Evolutionary conservation across 148 eudicot genomes (phyloP).

Genomic region (Polygonum maritimum): DNA sequence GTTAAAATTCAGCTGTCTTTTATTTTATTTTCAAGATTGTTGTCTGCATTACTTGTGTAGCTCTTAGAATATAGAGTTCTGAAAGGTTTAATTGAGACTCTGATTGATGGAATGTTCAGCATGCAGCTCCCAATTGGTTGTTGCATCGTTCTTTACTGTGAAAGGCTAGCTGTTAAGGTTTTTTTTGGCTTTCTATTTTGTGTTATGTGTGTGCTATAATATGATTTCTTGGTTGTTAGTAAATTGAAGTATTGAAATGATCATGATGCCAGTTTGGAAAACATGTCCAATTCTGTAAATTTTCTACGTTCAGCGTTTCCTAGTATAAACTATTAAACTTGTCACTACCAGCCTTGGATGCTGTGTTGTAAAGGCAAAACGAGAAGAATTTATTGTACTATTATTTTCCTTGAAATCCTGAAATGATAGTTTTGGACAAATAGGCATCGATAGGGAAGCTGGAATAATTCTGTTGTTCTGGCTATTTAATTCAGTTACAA

Average conservation of each 20-base stretch:
- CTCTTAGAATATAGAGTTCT: neutral
- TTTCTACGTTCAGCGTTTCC: neutral
- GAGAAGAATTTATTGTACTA: neutral
- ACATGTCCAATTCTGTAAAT: neutral
- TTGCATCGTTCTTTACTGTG: neutral
- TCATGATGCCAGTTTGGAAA: slow-evolving; percentile 6
- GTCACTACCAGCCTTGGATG: neutral
- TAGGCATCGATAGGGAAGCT: neutral
- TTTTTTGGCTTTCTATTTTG: neutral
- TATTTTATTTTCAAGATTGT: neutral
- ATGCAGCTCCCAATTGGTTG: neutral
- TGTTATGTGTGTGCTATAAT: neutral
- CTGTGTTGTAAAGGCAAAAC: neutral
- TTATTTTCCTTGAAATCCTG: neutral
- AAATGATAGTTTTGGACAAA: neutral
- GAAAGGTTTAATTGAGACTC: neutral
- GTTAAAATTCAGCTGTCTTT: neutral
- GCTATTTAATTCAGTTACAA: neutral
- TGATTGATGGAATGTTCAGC: neutral
- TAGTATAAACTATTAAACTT: neutral
- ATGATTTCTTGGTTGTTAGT: neutral
- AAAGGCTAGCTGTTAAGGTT: neutral
- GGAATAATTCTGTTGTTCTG: neutral
- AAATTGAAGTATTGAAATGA: neutral
- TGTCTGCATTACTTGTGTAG: neutral